Conservation (phyloP, 1,284 basidiomycete species). For the Schizophyllum amplum region DNA sequence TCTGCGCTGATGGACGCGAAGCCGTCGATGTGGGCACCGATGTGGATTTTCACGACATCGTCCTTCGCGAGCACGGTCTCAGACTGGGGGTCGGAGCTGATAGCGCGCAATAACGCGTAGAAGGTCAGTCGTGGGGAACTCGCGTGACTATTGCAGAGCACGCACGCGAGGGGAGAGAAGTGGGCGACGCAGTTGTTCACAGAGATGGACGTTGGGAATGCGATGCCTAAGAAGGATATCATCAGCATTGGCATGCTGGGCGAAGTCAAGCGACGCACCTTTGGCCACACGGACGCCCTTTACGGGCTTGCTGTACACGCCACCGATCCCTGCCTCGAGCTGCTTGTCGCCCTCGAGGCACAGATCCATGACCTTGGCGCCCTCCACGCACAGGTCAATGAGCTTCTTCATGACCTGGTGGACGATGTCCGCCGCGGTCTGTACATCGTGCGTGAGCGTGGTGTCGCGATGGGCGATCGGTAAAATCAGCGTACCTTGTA, state of each 20-base stretch:
- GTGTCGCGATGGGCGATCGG: slow-evolving; percentile 8
- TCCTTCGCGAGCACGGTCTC: slow-evolving; percentile 68
- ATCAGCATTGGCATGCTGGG: slow-evolving; percentile 9
- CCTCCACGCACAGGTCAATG: slow-evolving; percentile 68
- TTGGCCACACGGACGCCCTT: slow-evolving; percentile 74
- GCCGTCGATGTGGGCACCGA: slow-evolving; percentile 96
- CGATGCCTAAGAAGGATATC: slow-evolving; percentile 54
- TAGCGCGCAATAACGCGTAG: slow-evolving; percentile 10
- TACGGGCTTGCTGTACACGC: slow-evolving; percentile 85
- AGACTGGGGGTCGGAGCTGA: slow-evolving; percentile 64
- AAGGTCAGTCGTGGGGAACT: slow-evolving; percentile 11
- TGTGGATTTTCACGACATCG: slow-evolving; percentile 93
- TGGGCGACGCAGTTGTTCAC: slow-evolving; percentile 86
- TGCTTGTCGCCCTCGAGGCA: slow-evolving; percentile 90
- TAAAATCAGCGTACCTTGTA: slow-evolving; percentile 53
- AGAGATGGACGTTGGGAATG: slow-evolving; percentile 91
- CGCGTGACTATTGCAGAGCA: slow-evolving; percentile 16
- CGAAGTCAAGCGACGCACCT: slow-evolving; percentile 41
- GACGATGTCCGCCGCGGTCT: slow-evolving; percentile 89
- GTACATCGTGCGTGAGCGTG: slow-evolving; percentile 13
- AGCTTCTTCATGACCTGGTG: slow-evolving; percentile 84
- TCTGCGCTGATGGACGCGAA: slow-evolving; percentile 87
- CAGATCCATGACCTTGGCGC: slow-evolving; percentile 85
- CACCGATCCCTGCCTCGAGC: slow-evolving; percentile 77
- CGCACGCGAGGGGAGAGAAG: slow-evolving; percentile 72